phyloP scores from a whole-genome alignment of 768 basidiomycete species.

The Lentinula guzmanii region DNA sequence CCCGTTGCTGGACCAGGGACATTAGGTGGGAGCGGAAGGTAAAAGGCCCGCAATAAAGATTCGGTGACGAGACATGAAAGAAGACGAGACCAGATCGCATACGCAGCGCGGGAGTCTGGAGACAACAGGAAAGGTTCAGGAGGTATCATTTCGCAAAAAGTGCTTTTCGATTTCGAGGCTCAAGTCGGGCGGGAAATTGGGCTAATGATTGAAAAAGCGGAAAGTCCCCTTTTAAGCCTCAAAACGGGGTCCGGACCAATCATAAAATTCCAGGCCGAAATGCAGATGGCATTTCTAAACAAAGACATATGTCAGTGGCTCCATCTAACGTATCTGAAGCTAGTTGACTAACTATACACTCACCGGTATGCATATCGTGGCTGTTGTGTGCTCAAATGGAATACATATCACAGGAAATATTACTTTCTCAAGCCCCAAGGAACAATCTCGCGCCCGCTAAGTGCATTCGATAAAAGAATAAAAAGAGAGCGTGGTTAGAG shows the following conservation, averaged over 20 bases:
- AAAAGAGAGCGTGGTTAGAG: neutral
- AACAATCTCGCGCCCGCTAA: neutral
- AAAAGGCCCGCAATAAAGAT: conserved; percentile 35
- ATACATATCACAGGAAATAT: neutral
- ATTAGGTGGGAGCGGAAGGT: conserved; percentile 23
- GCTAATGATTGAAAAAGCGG: neutral
- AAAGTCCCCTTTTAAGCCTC: neutral
- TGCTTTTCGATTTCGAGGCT: neutral
- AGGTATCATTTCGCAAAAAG: neutral
- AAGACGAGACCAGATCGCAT: conserved; percentile 43
- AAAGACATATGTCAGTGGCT: neutral
- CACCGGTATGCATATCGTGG: neutral
- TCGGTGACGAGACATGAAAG: conserved; percentile 46
- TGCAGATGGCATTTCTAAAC: neutral
- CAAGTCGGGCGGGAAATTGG: neutral
- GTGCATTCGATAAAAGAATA: neutral
- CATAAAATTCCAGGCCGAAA: neutral
- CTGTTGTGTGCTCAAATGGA: neutral
- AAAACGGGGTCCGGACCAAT: conserved; percentile 1
- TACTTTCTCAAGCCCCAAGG: neutral
- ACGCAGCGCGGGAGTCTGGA: conserved; percentile 31
- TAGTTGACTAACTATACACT: neutral
- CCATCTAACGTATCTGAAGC: neutral
- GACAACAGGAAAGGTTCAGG: conserved; percentile 13
- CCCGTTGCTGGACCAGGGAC: conserved; percentile 19